Conservation (phyloP, 352 stramenopile genomes). For the Peronospora tabacina region DNA sequence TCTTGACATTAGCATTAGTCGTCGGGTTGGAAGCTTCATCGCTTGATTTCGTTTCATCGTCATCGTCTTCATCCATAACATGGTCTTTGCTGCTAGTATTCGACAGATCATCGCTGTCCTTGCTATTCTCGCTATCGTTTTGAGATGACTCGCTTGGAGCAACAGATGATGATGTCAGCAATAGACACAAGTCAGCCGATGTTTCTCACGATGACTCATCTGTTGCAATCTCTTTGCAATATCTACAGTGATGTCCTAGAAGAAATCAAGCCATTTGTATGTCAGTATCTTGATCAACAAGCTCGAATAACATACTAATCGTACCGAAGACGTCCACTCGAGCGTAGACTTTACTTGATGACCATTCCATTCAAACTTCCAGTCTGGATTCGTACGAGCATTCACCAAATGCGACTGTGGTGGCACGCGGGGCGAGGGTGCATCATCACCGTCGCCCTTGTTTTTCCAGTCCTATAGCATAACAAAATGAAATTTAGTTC, state of each 20-base stretch:
- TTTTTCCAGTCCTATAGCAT: slow-evolving; percentile 47
- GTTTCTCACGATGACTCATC: not conserved
- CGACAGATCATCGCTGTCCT: slow-evolving; percentile 6
- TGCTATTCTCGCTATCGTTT: slow-evolving; percentile 16
- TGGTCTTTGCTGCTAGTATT: slow-evolving; percentile 1
- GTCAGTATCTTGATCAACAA: slow-evolving; percentile 6
- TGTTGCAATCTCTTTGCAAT: slow-evolving; percentile 1
- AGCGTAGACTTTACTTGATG: slow-evolving; percentile 47
- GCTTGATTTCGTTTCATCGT: slow-evolving; percentile 18
- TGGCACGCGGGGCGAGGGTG: slow-evolving; percentile 48
- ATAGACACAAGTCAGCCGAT: slow-evolving; percentile 1
- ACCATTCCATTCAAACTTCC: slow-evolving; percentile 59
- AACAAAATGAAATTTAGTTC: slow-evolving; percentile 1
- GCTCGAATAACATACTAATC: slow-evolving; percentile 2
- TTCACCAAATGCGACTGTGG: slow-evolving; percentile 83
- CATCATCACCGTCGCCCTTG: slow-evolving; percentile 40
- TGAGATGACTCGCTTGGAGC: slow-evolving; percentile 7
- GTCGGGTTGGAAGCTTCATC: slow-evolving; percentile 6
- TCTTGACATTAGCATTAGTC: slow-evolving; percentile 4
- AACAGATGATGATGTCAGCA: slow-evolving; percentile 3
- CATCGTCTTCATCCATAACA: slow-evolving; percentile 13
- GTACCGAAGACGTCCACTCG: slow-evolving; percentile 62
- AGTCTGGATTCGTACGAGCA: slow-evolving; percentile 59
- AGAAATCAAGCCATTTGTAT: not conserved
- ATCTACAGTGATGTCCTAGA: slow-evolving; percentile 34